Conservation (phyloP, 805 yeast genomes). For the Suhomyces kilbournensis region DNA sequence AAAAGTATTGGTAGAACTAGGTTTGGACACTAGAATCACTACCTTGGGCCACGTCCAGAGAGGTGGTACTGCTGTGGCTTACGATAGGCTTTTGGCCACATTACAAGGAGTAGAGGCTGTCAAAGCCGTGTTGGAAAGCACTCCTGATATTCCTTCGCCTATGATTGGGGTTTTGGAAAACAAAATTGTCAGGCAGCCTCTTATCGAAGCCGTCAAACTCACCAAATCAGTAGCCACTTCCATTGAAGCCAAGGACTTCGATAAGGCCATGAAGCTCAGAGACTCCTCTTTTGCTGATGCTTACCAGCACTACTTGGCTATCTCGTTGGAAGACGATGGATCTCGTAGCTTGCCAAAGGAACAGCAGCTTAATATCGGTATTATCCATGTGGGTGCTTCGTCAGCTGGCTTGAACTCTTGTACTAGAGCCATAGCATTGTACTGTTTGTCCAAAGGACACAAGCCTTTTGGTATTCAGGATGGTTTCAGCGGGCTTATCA, state of each 20-base stretch:
- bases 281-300: constrained; percentile 70
- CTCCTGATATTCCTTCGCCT: constrained; percentile 74
- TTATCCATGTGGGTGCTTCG: constrained; percentile 77
- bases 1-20: constrained; percentile 61
- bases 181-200: constrained; percentile 62
- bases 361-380: constrained; percentile 60
- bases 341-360: constrained; percentile 42
- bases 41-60: constrained; percentile 79
- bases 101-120: constrained; percentile 83
- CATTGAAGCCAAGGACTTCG: constrained; percentile 62
- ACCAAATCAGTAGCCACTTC: constrained; percentile 74
- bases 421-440: constrained; percentile 70
- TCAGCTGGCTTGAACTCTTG: constrained; percentile 78
- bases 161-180: constrained; percentile 73
- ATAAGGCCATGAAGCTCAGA: constrained; percentile 65
- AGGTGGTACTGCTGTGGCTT: constrained; percentile 81
- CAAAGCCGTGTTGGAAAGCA: constrained; percentile 63
- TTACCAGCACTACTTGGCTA: constrained; percentile 58
- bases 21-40: constrained; percentile 75
- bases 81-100: constrained; percentile 69
- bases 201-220: constrained; percentile 68
- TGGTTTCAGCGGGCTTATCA: constrained; percentile 69
- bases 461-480: constrained; percentile 67
- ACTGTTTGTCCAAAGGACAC: constrained; percentile 75
- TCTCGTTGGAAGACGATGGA: constrained; percentile 39